phyloP scores from a whole-genome alignment of 2,329 filamentous ascomycete species.

The Basipetospora chlamydospora region DNA sequence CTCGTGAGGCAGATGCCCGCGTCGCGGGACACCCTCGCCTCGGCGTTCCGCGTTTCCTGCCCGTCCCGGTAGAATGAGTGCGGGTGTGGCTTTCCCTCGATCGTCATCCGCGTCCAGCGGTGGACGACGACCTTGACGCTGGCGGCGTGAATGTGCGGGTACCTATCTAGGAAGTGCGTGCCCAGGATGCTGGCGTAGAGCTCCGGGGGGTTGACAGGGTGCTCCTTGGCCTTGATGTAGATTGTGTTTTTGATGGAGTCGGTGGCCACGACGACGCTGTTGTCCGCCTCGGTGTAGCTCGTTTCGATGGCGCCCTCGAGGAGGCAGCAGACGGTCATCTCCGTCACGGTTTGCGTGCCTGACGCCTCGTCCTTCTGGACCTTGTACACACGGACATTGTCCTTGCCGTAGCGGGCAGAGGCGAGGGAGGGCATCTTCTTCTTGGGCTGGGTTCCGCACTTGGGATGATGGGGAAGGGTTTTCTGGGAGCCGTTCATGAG shows the following conservation, averaged over 20 bases:
- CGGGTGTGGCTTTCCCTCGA: constrained; percentile 82
- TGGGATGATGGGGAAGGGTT: too few relatives aligned
- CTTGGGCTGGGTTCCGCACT: constrained; percentile 1
- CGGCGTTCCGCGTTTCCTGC: constrained; percentile 71
- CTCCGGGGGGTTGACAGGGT: constrained; percentile 85
- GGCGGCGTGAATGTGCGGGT: constrained; percentile 74
- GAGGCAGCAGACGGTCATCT: constrained; percentile 89
- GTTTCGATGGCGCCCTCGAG: constrained; percentile 83
- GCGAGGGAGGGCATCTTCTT: constrained; percentile 41
- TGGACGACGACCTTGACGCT: constrained; percentile 73
- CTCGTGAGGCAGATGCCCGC: constrained; percentile 63
- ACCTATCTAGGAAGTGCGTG: constrained; percentile 76
- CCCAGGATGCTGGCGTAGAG: constrained; percentile 76
- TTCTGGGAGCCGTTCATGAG: too few relatives aligned
- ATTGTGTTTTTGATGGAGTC: constrained; percentile 97
- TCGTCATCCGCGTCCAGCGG: constrained; percentile 77
- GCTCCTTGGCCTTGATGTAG: constrained; percentile 88
- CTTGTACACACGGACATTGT: constrained; percentile 97
- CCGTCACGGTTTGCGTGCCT: constrained; percentile 70
- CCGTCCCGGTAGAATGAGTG: constrained; percentile 91
- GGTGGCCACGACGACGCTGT: constrained; percentile 87
- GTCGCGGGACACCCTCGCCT: constrained; percentile 52
- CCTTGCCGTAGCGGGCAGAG: constrained; percentile 73
- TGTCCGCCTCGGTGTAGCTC: constrained; percentile 87
- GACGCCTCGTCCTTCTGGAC: constrained; percentile 67